Evolutionary conservation across 2,329 filamentous ascomycete genomes (phyloP).

Genomic region (Thielaviopsis punctulata): DNA sequence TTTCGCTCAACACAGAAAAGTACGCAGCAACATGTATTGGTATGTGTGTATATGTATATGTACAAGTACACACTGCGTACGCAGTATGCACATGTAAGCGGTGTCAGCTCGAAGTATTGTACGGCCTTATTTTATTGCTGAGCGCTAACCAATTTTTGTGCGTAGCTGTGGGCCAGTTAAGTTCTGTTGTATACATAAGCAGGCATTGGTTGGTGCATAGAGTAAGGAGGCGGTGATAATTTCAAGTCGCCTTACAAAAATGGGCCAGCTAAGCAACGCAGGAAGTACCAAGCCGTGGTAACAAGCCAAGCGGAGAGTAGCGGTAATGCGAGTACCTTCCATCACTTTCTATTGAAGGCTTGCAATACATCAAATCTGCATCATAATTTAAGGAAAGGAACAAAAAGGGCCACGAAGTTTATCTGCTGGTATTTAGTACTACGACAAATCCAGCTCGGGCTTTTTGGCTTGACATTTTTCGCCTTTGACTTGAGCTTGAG

Average conservation of each 20-base stretch:
- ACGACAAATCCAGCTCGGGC: not conserved
- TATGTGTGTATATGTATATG: no score
- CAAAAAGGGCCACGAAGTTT: no score
- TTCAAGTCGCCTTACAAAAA: not conserved
- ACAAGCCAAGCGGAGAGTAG: not conserved
- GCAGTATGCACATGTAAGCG: not conserved
- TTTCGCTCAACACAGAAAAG: not conserved
- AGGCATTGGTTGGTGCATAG: not conserved
- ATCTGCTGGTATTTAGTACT: no score
- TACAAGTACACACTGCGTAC: no score
- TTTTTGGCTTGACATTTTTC: not conserved
- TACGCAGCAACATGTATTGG: no score
- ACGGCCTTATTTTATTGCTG: not conserved
- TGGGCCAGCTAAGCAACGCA: not conserved
- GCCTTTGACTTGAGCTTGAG: not conserved
- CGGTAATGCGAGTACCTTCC: not conserved
- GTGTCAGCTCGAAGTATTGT: not conserved
- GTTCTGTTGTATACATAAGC: not conserved
- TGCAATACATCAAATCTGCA: no score
- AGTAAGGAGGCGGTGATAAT: not conserved
- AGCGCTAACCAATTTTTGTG: not conserved
- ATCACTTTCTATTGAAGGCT: no score
- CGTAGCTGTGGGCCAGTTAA: not conserved
- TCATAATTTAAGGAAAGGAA: no score
- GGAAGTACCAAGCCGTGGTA: not conserved